Conservation (phyloP, 2,329 filamentous ascomycete genomes). For the Clonostachys chloroleuca region DNA sequence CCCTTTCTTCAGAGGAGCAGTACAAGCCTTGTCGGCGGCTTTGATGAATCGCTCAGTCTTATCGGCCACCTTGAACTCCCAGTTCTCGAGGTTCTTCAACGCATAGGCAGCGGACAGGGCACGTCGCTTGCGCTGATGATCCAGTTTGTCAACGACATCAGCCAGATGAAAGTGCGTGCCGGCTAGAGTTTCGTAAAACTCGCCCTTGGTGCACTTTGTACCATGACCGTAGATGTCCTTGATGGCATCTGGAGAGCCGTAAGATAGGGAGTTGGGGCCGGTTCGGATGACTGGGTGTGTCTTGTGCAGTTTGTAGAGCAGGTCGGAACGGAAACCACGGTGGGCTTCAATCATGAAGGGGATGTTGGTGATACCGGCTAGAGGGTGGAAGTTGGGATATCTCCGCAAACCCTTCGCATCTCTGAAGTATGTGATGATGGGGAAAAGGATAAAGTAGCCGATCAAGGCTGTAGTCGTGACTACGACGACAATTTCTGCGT, state of each 20-base stretch:
- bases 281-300: constrained; percentile 23
- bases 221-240: constrained; percentile 36
- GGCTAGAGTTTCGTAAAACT: constrained; percentile 35
- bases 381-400: constrained; percentile 34
- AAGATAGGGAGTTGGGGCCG: constrained; percentile 17
- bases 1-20: constrained; percentile 4
- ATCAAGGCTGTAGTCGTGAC: no score
- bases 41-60: not conserved
- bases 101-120: constrained; percentile 35
- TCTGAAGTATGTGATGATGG: constrained; percentile 33
- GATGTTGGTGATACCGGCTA: constrained; percentile 38
- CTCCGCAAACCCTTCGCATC: constrained; percentile 41
- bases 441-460: constrained; percentile 29
- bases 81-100: constrained; percentile 1
- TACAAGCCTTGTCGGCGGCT: not conserved
- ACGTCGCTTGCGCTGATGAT: constrained; percentile 46
- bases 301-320: constrained; percentile 37
- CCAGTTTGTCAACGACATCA: constrained; percentile 44
- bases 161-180: constrained; percentile 46
- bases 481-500: no score
- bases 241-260: constrained; percentile 11
- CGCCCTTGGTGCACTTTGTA: constrained; percentile 43
- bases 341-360: constrained; percentile 40
- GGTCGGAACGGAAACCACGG: constrained; percentile 33
- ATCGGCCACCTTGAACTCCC: constrained; percentile 1